phyloP scores from a whole-genome alignment of 495 filamentous ascomycete species.

The Massariosphaeria phaeospora region DNA sequence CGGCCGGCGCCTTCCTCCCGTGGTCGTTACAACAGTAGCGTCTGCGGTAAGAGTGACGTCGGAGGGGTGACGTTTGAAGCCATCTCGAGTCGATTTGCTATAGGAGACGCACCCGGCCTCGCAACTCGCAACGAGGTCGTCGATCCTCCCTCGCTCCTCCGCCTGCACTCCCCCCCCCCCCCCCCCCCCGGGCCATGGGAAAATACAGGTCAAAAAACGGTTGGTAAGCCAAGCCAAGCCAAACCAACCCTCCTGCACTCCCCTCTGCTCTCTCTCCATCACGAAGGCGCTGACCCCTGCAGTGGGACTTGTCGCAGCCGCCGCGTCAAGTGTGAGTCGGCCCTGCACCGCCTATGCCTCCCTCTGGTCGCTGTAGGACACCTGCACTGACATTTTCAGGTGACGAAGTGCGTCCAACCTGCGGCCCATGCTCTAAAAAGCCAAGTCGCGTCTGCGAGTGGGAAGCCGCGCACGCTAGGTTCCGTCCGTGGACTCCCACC shows the following conservation, averaged over 20 bases:
- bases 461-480: slow-evolving; percentile 3
- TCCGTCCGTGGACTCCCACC: not conserved
- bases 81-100: no score
- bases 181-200: no score
- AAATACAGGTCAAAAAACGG: slow-evolving; percentile 8
- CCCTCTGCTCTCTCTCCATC: not conserved
- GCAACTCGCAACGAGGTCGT: no score
- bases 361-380: not conserved
- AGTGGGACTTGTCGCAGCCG: slow-evolving; percentile 9
- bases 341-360: not conserved
- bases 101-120: no score
- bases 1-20: no score
- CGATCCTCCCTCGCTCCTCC: no score
- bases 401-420: slow-evolving; percentile 9
- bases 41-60: no score
- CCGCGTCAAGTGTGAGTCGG: slow-evolving; percentile 5
- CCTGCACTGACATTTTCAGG: not conserved
- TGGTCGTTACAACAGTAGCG: no score
- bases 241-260: not conserved
- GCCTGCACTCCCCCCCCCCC: no score
- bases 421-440: slow-evolving; percentile 16
- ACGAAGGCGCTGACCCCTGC: not conserved
- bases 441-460: slow-evolving; percentile 4
- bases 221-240: not conserved
- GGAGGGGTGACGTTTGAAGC: no score